Evolutionary conservation across 1,284 basidiomycete species (phyloP).

Genomic region (Cutaneotrichosporon cavernicola): DNA sequence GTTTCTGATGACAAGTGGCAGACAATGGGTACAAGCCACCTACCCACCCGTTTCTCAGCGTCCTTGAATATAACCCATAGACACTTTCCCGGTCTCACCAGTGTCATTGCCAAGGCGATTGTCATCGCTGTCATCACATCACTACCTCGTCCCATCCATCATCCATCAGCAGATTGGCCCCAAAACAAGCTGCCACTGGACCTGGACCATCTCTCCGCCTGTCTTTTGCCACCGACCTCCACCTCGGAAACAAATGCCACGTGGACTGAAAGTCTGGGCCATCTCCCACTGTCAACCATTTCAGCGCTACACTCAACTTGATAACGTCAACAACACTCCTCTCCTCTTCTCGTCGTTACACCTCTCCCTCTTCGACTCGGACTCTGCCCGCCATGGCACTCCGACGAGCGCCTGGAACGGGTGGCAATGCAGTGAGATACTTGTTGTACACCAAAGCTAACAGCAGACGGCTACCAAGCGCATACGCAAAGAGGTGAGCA

Average conservation of each 20-base stretch:
- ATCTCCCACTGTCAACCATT: neutral
- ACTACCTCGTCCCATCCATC: no score
- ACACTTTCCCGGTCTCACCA: neutral
- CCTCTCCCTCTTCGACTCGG: neutral
- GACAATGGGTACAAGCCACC: neutral
- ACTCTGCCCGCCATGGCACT: conserved; percentile 12
- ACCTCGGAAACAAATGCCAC: conserved; percentile 10
- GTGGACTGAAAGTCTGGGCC: neutral
- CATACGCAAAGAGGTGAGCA: conserved; percentile 69
- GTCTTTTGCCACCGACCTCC: neutral
- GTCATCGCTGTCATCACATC: no score
- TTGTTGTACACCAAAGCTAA: neutral
- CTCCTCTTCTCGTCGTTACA: neutral
- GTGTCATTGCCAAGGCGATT: no score
- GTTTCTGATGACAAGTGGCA: neutral
- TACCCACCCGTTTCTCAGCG: neutral
- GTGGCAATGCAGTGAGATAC: conserved; percentile 7
- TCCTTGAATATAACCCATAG: neutral
- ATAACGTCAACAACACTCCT: neutral
- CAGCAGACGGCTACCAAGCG: conserved; percentile 76
- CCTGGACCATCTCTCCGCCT: neutral
- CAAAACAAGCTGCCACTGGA: neutral
- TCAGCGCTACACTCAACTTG: no score
- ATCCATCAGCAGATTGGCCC: neutral
- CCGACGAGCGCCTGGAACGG: conserved; percentile 8